Conservation (phyloP, 305 asterid genomes). For the Andrographis paniculata region DNA sequence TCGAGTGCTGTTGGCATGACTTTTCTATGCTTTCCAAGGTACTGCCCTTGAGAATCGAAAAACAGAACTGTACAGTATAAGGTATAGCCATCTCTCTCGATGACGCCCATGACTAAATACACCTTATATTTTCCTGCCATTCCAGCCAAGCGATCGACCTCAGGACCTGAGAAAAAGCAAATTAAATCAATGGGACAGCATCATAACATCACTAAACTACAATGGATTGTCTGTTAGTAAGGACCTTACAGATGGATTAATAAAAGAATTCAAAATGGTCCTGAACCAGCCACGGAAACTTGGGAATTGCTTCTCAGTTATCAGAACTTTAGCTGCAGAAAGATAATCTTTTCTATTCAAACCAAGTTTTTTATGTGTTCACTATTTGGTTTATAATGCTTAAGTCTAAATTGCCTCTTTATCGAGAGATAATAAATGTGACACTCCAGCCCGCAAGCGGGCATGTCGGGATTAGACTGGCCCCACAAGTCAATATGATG, state of each 20-base stretch:
- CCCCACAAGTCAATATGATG: too few species aligned
- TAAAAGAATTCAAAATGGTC: neutral
- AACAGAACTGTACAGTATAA: constrained; percentile 79
- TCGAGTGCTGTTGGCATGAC: constrained; percentile 88
- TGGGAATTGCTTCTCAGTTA: neutral
- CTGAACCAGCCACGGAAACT: neutral
- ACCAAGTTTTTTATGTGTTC: neutral
- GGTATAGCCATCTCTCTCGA: constrained; percentile 89
- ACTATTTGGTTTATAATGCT: too few species aligned
- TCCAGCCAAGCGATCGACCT: constrained; percentile 82
- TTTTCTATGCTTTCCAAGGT: constrained; percentile 88
- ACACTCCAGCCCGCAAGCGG: too few species aligned
- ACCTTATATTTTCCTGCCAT: constrained; percentile 94
- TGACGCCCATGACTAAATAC: constrained; percentile 75
- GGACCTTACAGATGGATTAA: too few species aligned
- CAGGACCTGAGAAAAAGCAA: constrained; percentile 54
- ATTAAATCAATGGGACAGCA: constrained; percentile 4
- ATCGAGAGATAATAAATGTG: too few species aligned
- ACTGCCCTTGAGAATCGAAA: constrained; percentile 71
- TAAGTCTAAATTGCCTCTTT: too few species aligned
- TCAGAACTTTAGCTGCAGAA: neutral
- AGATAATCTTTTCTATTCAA: neutral
- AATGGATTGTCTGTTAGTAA: too few species aligned
- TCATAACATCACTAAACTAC: too few species aligned
- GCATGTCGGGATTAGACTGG: too few species aligned